These are phyloP conservation scores for Populus tomentosa DNA, from an alignment of 441 rosid species.

Conservation along the genomic window DNA sequence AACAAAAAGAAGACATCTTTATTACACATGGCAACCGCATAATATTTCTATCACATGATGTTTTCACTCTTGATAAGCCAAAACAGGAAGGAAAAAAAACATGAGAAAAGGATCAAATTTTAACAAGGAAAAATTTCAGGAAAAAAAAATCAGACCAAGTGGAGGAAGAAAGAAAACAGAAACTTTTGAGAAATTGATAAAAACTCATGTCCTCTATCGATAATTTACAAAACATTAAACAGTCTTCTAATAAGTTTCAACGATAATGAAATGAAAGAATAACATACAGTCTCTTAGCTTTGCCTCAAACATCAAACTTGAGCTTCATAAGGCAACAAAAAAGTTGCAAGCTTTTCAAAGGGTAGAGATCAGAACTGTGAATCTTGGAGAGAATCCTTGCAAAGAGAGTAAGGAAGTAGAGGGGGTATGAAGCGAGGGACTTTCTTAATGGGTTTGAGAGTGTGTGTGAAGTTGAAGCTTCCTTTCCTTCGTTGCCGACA, in stretches of 20 bases:
- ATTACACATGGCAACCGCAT: background rate
- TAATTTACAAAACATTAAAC: too few relatives aligned
- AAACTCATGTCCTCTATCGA: background rate
- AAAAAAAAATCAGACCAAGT: background rate
- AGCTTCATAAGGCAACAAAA: background rate
- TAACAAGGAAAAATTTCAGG: background rate
- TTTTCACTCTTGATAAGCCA: background rate
- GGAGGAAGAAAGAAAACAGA: background rate
- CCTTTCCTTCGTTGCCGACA: constrained; percentile 19
- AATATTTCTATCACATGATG: background rate
- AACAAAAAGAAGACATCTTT: background rate
- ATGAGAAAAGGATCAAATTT: background rate
- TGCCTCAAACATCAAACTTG: background rate
- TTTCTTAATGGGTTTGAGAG: background rate
- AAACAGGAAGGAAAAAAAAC: background rate
- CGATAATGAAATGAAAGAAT: background rate
- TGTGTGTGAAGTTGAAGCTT: constrained; percentile 13
- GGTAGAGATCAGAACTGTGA: background rate
- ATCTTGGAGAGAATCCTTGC: background rate
- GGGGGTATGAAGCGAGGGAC: background rate
- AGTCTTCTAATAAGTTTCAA: too few relatives aligned
- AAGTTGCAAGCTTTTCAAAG: background rate
- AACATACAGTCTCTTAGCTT: background rate
- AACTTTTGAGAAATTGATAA: background rate
- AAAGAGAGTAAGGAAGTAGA: background rate